Base-by-base conservation (phyloP, 2,329 filamentous ascomycete species). In the Epichloe sp. region DNA sequence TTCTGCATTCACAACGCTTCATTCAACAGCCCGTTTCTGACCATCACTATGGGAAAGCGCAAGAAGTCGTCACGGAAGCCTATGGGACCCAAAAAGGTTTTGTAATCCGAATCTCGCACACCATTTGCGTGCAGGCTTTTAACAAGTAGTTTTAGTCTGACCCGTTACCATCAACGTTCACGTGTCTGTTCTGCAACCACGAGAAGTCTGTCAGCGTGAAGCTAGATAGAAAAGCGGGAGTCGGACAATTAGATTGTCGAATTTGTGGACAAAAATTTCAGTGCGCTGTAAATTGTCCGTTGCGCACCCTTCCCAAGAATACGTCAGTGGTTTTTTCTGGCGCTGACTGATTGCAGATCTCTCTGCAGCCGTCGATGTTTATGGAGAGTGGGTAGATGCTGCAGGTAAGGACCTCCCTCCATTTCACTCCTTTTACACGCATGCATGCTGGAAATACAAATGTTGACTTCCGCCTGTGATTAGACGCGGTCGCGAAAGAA, bases 181-280 rank as follows among this genome's bases (percentile, higher is more conserved):
- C 90, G 52, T 98, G 93, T 66, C 82, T 98, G 44, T 98, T 98
- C 72, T 98, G 93, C 76, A 97, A 96, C 67, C 90, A 97, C 70
- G 93, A 97, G 65, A 93, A 88, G 58, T 88, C 90, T 0, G 87
- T 98, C 49, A 78, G 81, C 31, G 86, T 96, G 58, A 93, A 94
- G 68, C 77, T 98, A 48, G 89, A 98, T 66, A 95, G 95, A 76
- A 97, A 97, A 67, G 75, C 82, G 31, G 88, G 88, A 48, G 78
- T 95, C 38, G 93, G 91, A 45, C 80, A 86, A 54, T 75, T 98
- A 26, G 81, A 84, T 53, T 98, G 93, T 73, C 95, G 91, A 66
- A 81, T 95, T 49, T 98, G 93, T 68, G 90, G 88, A 3, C 91
- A 97, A 70, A 84, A 82, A 54, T 98, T 95, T 65, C 89, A 97